Evolutionary conservation across 1,139 yeast genomes (phyloP).

Genomic region (Pichia sp.): DNA sequence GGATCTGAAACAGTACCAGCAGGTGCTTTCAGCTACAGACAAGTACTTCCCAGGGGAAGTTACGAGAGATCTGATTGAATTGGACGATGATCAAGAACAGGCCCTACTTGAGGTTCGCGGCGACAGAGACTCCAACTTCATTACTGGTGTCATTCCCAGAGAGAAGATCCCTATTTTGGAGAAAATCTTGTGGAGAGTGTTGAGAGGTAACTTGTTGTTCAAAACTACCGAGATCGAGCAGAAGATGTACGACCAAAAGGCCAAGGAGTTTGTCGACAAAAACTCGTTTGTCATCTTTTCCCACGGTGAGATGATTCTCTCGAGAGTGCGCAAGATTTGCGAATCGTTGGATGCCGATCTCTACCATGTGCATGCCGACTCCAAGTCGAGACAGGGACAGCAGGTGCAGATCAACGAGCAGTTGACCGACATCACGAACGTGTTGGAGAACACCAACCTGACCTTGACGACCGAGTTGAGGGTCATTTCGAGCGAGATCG

Average conservation of each 20-base stretch:
- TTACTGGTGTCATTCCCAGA: slow-evolving; percentile 48
- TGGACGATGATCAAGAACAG: slow-evolving; percentile 30
- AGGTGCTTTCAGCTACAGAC: slow-evolving; percentile 66
- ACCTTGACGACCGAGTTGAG: slow-evolving; percentile 66
- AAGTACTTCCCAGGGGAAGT: slow-evolving; percentile 51
- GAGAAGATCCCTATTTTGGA: slow-evolving; percentile 46
- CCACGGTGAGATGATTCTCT: slow-evolving; percentile 50
- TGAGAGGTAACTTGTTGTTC: slow-evolving; percentile 53
- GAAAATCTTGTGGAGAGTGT: slow-evolving; percentile 53
- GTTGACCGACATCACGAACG: slow-evolving; percentile 56
- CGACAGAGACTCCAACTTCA: slow-evolving; percentile 42
- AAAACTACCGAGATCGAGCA: slow-evolving; percentile 46
- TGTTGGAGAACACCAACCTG: slow-evolving; percentile 51
- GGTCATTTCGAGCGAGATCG: slow-evolving; percentile 62
- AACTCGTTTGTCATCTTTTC: slow-evolving; percentile 50
- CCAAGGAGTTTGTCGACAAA: slow-evolving; percentile 40
- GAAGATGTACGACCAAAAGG: slow-evolving; percentile 37
- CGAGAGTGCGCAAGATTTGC: slow-evolving; percentile 48
- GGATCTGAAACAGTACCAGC: slow-evolving; percentile 58
- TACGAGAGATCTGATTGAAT: slow-evolving; percentile 30
- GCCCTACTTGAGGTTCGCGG: slow-evolving; percentile 28
- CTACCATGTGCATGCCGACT: slow-evolving; percentile 45
- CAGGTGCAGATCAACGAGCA: slow-evolving; percentile 48
- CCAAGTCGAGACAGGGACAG: slow-evolving; percentile 50
- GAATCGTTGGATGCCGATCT: slow-evolving; percentile 50